Base-by-base conservation (phyloP, 2,329 filamentous ascomycete genomes). In the Fusarium proliferatum region DNA sequence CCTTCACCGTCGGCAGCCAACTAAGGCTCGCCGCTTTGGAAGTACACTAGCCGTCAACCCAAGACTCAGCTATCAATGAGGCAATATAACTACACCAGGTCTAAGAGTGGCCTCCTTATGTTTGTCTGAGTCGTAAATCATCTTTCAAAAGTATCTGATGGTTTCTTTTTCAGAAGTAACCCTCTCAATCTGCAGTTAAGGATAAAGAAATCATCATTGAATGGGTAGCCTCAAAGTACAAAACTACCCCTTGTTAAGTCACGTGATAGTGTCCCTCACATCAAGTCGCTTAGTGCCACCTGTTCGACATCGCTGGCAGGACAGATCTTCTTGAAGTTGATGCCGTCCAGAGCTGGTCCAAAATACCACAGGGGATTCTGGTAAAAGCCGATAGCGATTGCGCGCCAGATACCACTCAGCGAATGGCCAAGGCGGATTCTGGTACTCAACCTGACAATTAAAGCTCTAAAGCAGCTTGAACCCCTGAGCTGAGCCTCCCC, bases 241-340 rank as follows among this genome's bases (percentile, higher is more conserved):
- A 30, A 42, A 30, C 16, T 33, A 46, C 33, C 61, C 72, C 69
- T 73, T 76, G 71, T 45, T 13, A 13, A 13, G 58, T 80, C 82
- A 83, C 81, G 82, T 83, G 82, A 81, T 59, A 10, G 4, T 5
- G 21, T 49, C 41, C 28, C 58, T 62, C 53, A 36, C 39, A 43
- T 72, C 52, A 63, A 59, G 67, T 79, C 75, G 75, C 77, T 82
- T 81, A 81, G 81, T 83, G 82, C 81, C 82, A 83, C 81, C 81
- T 83, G 80, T 83, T 81, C 81, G 77, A 80, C 77, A 74, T 76
- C 49, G 68, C 74, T 77, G 73, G 77, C 76, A 80, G 80, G 81
- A 82, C 81, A 82, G 80, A 83, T 81, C 75, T 80, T 79, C 78
- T 76, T 72, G 79, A 79, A 80, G 74, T 73, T 76, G 78, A 80